Base-by-base conservation (phyloP, 345 rosid species). In the Balakata baccata region DNA sequence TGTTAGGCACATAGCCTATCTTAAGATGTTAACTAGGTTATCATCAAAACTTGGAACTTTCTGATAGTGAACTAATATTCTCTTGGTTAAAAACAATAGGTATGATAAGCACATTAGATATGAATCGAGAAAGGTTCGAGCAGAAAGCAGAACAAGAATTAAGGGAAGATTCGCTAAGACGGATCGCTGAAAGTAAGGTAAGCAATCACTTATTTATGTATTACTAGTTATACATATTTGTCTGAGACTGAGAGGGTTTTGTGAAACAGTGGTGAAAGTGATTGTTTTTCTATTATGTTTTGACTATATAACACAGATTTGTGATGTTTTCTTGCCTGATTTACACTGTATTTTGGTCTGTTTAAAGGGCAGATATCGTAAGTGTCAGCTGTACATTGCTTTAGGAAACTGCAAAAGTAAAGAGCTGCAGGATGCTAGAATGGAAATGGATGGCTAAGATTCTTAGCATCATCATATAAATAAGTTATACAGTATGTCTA, bases 91-190 rank as follows among this genome's bases (percentile, higher is more conserved):
- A 2, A 29, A 29, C 34, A 29, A 29, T 86, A 91, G 97, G 85
- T 95, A 86, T 59, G 92, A 92, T 47, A 92, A 95, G 77, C 94
- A 88, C 72, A 78, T 92, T 57, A 84, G 94, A 74, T 92, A 95
- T 69, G 98, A 88, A 77, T 88, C 98, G 47, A 83, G 98, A 62
- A 92, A 92, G 86, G 88, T 37, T 76, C 84, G 96, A 16, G 99
- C 99, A 18, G 98, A 95, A 81, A 77, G 86, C 86, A 87, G 98
- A 82, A 87, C 86, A 66, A 87, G 99, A 84, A 83, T 95, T 67
- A 86, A 79, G 82, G 99, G 99, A 45, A 92, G 98, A 46, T 95
- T 95, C 72, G 97, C 97, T 8, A 92, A 88, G 86, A 81, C 88
- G 25, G 80, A 82, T 47, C 81, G 71, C 11, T 82, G 69, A 86